These are phyloP conservation scores for Cercospora brassicicola DNA, from an alignment of 2,329 filamentous ascomycete species.

Conservation along the genomic window DNA sequence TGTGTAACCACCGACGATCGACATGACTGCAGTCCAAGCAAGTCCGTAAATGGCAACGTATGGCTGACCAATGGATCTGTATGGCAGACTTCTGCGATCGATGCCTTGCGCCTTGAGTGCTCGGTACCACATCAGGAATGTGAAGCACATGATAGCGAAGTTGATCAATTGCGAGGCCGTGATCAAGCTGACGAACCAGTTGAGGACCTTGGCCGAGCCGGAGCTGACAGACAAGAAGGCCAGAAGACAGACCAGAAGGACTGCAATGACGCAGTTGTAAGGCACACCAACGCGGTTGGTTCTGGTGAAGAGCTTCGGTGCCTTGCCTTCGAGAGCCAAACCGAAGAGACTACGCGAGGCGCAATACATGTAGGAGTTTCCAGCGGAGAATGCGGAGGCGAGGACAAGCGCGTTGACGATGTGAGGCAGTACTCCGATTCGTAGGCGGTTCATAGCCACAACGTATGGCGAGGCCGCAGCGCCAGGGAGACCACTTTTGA, in stretches of 20 bases:
- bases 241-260: constrained; percentile 66
- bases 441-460: constrained; percentile 66
- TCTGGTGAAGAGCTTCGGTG: constrained; percentile 55
- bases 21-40: constrained; percentile 65
- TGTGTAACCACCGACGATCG: constrained; percentile 71
- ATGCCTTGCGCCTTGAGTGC: constrained; percentile 69
- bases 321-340: constrained; percentile 61
- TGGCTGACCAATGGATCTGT: constrained; percentile 66
- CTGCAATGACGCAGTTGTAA: constrained; percentile 67
- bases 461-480: constrained; percentile 66
- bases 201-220: constrained; percentile 64
- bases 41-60: constrained; percentile 69
- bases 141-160: constrained; percentile 66
- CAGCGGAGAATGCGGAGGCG: constrained; percentile 66
- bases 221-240: constrained; percentile 71
- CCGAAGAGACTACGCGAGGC: constrained; percentile 67
- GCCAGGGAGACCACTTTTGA: constrained; percentile 51
- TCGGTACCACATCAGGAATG: constrained; percentile 69
- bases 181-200: constrained; percentile 69
- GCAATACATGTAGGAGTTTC: constrained; percentile 67
- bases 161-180: constrained; percentile 75
- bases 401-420: constrained; percentile 68
- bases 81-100: constrained; percentile 64
- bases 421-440: constrained; percentile 64
- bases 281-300: constrained; percentile 70